A percentile compares a stretch with the other conserved stretches of the same genome.
Conservation (phyloP, 1,284 basidiomycete genomes). For the Xerocomus nothofagi region DNA sequence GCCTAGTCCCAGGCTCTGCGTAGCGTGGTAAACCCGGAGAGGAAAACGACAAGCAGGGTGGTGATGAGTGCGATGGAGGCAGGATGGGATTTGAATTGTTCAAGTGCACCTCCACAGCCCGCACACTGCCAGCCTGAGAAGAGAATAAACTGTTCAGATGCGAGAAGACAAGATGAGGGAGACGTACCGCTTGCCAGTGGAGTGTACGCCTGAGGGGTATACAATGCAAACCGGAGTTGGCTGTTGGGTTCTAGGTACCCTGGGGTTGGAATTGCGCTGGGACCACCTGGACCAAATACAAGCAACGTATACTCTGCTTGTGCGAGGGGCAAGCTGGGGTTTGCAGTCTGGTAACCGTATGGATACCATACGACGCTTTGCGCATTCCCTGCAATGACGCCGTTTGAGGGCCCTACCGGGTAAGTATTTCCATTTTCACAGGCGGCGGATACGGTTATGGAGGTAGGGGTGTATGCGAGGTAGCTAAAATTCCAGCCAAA, state of each 20-base stretch:
- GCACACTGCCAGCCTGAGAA: constrained; percentile 73
- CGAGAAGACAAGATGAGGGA: neutral
- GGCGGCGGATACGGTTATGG: constrained; percentile 79
- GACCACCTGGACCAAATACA: constrained; percentile 79
- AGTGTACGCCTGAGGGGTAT: constrained; percentile 79
- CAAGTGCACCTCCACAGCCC: constrained; percentile 59
- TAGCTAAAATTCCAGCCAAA: constrained; percentile 91
- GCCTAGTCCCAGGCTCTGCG: constrained; percentile 32
- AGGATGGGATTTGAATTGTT: constrained; percentile 56
- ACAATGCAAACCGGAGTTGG: constrained; percentile 79
- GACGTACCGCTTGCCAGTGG: constrained; percentile 63
- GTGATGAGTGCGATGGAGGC: constrained; percentile 64
- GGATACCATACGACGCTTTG: constrained; percentile 81
- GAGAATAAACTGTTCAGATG: constrained; percentile 4
- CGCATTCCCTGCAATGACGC: constrained; percentile 68
- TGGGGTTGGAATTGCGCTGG: constrained; percentile 52
- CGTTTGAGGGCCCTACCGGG: constrained; percentile 77
- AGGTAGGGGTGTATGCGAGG: constrained; percentile 64
- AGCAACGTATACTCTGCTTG: constrained; percentile 75
- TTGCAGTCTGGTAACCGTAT: constrained; percentile 69
- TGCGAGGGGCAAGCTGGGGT: constrained; percentile 68
- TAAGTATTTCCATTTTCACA: constrained; percentile 89
- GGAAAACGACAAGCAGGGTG: constrained; percentile 69
- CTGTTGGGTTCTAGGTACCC: constrained; percentile 75
- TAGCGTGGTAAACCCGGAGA: constrained; percentile 59